Evolutionary conservation across 345 rosid genomes (phyloP).

Genomic region (Xanthoceras sorbifolium): DNA sequence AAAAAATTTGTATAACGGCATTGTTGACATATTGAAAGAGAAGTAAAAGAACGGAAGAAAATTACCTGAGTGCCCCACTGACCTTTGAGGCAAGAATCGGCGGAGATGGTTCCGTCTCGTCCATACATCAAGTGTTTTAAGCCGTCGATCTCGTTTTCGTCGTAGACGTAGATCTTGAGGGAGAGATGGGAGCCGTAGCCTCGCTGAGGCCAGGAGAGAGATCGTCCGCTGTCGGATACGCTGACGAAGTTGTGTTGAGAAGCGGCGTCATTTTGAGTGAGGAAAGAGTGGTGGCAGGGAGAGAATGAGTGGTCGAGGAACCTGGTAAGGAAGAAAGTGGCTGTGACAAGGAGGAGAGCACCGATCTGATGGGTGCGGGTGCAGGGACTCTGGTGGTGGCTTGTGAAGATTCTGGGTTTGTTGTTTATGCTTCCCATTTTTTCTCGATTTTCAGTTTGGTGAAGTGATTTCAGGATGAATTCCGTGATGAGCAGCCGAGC

Average conservation of each 20-base stretch:
- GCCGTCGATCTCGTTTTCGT: constrained; percentile 84
- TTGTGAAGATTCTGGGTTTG: constrained; percentile 47
- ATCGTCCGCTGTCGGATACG: constrained; percentile 24
- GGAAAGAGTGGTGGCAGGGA: constrained; percentile 32
- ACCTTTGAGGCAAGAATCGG: constrained; percentile 73
- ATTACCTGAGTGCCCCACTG: constrained; percentile 98
- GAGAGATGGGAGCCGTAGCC: constrained; percentile 67
- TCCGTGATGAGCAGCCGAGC: neutral
- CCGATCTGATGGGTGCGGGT: constrained; percentile 92
- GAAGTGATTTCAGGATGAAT: neutral
- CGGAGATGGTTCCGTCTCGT: constrained; percentile 56
- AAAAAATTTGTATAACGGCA: too few species aligned
- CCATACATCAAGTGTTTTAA: constrained; percentile 70
- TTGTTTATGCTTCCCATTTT: constrained; percentile 45
- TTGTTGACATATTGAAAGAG: too few species aligned
- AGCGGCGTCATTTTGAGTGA: constrained; percentile 18
- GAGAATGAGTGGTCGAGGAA: constrained; percentile 65
- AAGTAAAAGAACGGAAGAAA: neutral
- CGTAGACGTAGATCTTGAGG: constrained; percentile 85
- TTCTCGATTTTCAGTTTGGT: neutral
- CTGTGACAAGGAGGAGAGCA: constrained; percentile 62
- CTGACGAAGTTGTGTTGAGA: constrained; percentile 15
- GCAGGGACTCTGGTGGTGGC: constrained; percentile 62
- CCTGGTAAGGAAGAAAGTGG: constrained; percentile 85
- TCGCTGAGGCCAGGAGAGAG: constrained; percentile 56